A percentile compares a stretch with the other conserved stretches of the same genome.
Evolutionary conservation across 768 basidiomycete genomes (phyloP).

Genomic region (Lentinus brumalis): DNA sequence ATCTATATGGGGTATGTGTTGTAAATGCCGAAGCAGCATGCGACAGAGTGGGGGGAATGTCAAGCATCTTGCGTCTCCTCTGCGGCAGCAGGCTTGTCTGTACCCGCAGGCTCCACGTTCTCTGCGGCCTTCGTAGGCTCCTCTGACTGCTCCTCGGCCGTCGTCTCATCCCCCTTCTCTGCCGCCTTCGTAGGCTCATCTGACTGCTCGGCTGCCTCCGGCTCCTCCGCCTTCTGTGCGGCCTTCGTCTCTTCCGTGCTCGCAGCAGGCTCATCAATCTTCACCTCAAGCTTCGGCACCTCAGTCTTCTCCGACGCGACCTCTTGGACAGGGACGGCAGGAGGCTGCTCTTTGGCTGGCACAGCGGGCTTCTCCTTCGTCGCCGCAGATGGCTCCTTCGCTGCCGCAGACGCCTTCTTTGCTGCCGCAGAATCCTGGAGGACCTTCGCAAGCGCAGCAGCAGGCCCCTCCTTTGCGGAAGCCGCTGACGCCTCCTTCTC

Average conservation of each 20-base stretch:
- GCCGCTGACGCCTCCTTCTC: constrained; percentile 14
- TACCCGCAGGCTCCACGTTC: background rate
- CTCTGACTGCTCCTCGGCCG: background rate
- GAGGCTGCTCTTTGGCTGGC: background rate
- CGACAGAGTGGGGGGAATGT: too few species aligned
- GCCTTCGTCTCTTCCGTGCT: constrained; percentile 5
- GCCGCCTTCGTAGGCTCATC: background rate
- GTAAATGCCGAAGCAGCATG: background rate
- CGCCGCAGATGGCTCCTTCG: background rate
- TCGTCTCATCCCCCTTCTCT: background rate
- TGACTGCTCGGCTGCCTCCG: background rate
- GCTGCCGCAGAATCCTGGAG: background rate
- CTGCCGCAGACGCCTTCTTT: constrained; percentile 4
- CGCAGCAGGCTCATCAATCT: background rate
- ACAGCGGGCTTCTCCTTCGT: constrained; percentile 8
- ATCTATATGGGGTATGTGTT: background rate
- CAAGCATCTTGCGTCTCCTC: background rate
- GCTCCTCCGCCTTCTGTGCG: constrained; percentile 14
- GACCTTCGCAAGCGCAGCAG: background rate
- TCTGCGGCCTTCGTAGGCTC: background rate
- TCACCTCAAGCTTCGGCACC: constrained; percentile 5
- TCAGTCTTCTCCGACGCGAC: background rate
- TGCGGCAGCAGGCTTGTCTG: too few species aligned
- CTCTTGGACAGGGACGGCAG: too few species aligned
- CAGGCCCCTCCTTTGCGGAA: background rate